Evolutionary conservation across 1,284 basidiomycete genomes (phyloP).

Genomic region (Malassezia nana): DNA sequence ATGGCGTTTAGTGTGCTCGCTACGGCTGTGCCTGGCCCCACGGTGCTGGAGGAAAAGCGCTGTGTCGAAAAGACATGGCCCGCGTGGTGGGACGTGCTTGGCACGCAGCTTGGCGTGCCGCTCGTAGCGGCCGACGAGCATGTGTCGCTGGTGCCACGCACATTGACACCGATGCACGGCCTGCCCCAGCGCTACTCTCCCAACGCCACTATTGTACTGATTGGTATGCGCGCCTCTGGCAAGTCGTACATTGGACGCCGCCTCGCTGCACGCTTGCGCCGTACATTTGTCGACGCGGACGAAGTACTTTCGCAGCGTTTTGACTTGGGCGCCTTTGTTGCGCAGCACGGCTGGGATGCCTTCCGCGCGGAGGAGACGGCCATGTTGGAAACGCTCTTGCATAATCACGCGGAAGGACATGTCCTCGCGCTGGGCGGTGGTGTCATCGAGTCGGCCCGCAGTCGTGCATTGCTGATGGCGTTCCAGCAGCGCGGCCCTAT

Average conservation of each 20-base stretch:
- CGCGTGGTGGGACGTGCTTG: conserved; percentile 97
- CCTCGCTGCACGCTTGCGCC: conserved; percentile 64
- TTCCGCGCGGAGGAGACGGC: conserved; percentile 57
- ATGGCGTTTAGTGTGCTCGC: conserved; percentile 94
- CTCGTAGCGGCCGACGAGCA: conserved; percentile 59
- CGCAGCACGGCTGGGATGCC: conserved; percentile 63
- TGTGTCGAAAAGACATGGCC: conserved; percentile 99
- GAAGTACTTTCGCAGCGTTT: conserved; percentile 63
- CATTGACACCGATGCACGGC: conserved; percentile 11
- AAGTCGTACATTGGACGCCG: conserved; percentile 80
- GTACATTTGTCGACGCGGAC: conserved; percentile 82
- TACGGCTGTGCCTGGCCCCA: conserved; percentile 59
- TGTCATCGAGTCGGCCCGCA: conserved; percentile 71
- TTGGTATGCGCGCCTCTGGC: conserved; percentile 94
- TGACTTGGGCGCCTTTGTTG: conserved; percentile 61
- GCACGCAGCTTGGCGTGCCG: conserved; percentile 87
- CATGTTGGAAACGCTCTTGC: conserved; percentile 48
- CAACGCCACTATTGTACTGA: conserved; percentile 66
- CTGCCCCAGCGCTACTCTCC: conserved; percentile 48
- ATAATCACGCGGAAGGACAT: conserved; percentile 49
- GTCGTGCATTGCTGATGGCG: conserved; percentile 57
- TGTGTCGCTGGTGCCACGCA: conserved; percentile 11
- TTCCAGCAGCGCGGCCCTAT: conserved; percentile 60
- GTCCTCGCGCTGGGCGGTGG: conserved; percentile 76
- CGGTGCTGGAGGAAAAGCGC: conserved; percentile 84